These are phyloP conservation scores for Allium fistulosum DNA, from an alignment of 106 monocot genomes.

Conservation along the genomic window DNA sequence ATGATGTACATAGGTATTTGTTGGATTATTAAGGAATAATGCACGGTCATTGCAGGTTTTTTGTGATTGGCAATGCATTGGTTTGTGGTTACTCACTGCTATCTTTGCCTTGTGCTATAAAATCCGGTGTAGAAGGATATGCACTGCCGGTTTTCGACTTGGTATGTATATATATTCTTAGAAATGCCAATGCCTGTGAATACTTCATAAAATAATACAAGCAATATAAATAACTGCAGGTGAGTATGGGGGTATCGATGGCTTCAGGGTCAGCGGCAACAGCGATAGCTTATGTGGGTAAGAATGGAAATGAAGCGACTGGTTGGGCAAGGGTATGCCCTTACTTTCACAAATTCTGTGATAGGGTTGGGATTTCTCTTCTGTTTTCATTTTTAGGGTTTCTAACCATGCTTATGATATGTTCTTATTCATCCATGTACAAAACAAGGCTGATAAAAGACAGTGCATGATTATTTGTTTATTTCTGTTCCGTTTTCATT, in stretches of 20 bases:
- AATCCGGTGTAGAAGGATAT: constrained; percentile 1
- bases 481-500: no score
- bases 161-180: neutral
- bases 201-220: neutral
- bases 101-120: constrained; percentile 5
- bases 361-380: constrained; percentile 6
- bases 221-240: constrained; percentile 1
- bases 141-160: constrained; percentile 13
- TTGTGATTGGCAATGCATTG: constrained; percentile 19
- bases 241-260: constrained; percentile 19
- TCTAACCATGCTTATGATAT: constrained; percentile 15
- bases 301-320: constrained; percentile 12
- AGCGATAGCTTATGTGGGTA: constrained; percentile 16
- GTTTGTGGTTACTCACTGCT: constrained; percentile 15
- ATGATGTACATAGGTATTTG: neutral
- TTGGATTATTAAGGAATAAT: neutral
- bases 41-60: constrained; percentile 11
- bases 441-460: constrained; percentile 5
- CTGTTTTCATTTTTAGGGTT: constrained; percentile 12
- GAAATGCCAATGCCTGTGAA: neutral
- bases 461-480: no score
- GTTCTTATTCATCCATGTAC: constrained; percentile 11
- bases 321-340: constrained; percentile 17
- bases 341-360: constrained; percentile 18
- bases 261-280: constrained; percentile 16